Conservation (phyloP, 495 filamentous ascomycete species). For the Xylaria castorea region DNA sequence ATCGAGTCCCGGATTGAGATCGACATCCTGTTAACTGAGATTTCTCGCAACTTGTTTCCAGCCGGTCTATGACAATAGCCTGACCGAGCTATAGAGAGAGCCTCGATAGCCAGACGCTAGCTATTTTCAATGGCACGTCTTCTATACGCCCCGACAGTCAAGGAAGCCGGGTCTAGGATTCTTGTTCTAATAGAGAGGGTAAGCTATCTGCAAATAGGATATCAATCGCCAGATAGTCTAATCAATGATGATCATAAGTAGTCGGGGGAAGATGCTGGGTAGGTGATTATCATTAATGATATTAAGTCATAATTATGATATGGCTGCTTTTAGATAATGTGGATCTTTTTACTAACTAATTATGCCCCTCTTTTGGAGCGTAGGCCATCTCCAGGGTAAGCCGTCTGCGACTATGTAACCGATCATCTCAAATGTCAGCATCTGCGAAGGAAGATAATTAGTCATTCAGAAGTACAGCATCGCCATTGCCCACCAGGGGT, state of each 20-base stretch:
- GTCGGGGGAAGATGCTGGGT: no score
- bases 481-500: no score
- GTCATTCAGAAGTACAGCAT: no score
- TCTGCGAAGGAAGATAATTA: neutral
- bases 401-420: no score
- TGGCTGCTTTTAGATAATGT: no score
- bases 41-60: neutral
- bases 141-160: neutral
- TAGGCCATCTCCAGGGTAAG: no score
- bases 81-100: neutral
- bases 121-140: neutral
- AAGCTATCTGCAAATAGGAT: neutral
- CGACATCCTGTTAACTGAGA: conserved; percentile 22
- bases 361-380: no score
- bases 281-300: no score
- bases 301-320: no score
- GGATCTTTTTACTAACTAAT: no score
- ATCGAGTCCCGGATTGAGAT: conserved; percentile 51
- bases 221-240: neutral
- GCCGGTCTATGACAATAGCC: neutral
- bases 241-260: neutral
- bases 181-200: neutral
- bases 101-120: neutral
- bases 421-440: neutral
- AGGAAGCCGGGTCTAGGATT: neutral